A percentile compares a stretch with the other conserved stretches of the same genome.
Conservation (phyloP, 306 rosid species). For the Lablab purpureus region DNA sequence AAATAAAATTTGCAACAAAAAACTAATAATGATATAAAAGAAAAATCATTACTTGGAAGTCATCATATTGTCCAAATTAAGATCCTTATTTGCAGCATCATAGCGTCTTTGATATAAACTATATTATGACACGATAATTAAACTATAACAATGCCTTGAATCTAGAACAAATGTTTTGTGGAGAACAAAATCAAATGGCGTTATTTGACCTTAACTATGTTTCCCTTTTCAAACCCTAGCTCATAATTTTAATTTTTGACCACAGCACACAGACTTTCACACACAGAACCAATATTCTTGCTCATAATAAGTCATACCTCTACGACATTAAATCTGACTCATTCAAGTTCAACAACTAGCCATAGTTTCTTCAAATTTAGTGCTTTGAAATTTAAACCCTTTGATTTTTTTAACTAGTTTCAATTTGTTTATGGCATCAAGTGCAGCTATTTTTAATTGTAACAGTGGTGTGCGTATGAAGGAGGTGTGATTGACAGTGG, state of each 20-base stretch:
- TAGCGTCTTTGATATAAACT: background rate
- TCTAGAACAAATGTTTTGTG: background rate
- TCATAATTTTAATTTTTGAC: background rate
- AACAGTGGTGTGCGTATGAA: background rate
- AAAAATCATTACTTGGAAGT: background rate
- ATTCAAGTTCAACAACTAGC: background rate
- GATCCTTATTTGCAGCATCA: background rate
- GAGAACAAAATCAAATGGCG: background rate
- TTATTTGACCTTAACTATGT: background rate
- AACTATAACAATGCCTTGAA: conserved; percentile 2
- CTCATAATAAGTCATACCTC: background rate
- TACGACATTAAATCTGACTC: background rate
- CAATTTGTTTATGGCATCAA: background rate
- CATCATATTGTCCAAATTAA: background rate
- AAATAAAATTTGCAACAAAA: background rate
- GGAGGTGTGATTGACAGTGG: background rate
- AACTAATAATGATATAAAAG: background rate
- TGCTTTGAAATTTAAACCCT: background rate
- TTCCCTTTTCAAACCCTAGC: background rate
- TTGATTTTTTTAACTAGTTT: background rate
- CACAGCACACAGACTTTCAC: background rate
- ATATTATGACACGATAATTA: background rate
- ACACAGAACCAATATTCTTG: background rate
- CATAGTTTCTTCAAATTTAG: background rate
- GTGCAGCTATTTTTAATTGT: background rate